Evolutionary conservation across 139 green algal genomes (phyloP).

Genomic region (Chlorella sorokiniana): DNA sequence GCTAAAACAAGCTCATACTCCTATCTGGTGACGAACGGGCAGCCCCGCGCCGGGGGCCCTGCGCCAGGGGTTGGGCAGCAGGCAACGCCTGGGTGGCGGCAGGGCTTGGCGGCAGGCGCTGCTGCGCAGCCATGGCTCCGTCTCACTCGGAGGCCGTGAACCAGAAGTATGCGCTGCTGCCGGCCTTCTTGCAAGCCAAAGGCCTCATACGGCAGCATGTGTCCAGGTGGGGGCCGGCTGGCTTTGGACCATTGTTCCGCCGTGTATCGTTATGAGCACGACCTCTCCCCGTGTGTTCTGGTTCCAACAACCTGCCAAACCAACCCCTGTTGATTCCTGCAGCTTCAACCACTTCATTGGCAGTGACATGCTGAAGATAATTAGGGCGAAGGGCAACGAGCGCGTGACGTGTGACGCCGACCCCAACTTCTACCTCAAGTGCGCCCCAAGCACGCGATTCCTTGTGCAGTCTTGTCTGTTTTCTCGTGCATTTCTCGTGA

Average conservation of each 20-base stretch:
- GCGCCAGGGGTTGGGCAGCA: too few species aligned
- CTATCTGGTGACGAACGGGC: too few species aligned
- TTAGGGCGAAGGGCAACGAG: slow-evolving; percentile 94
- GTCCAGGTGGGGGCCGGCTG: background rate
- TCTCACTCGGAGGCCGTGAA: background rate
- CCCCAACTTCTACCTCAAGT: slow-evolving; percentile 98
- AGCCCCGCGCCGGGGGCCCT: too few species aligned
- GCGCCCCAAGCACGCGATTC: too few species aligned
- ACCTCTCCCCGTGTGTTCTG: too few species aligned
- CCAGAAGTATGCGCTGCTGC: slow-evolving; percentile 95
- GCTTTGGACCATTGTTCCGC: too few species aligned
- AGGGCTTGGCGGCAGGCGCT: background rate
- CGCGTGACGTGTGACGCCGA: slow-evolving; percentile 93
- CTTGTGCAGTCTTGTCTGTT: too few species aligned
- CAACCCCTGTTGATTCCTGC: slow-evolving; percentile 86
- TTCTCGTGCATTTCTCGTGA: background rate
- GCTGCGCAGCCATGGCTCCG: background rate
- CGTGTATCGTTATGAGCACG: too few species aligned
- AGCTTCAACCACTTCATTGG: slow-evolving; percentile 99
- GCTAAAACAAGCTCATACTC: too few species aligned
- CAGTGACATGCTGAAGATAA: slow-evolving; percentile 97
- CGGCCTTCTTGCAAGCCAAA: slow-evolving; percentile 89
- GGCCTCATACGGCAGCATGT: slow-evolving; percentile 85
- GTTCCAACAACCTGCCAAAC: background rate
- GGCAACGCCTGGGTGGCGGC: background rate